Conservation (phyloP, 257 asterid genomes). For the Petunia axillaris region DNA sequence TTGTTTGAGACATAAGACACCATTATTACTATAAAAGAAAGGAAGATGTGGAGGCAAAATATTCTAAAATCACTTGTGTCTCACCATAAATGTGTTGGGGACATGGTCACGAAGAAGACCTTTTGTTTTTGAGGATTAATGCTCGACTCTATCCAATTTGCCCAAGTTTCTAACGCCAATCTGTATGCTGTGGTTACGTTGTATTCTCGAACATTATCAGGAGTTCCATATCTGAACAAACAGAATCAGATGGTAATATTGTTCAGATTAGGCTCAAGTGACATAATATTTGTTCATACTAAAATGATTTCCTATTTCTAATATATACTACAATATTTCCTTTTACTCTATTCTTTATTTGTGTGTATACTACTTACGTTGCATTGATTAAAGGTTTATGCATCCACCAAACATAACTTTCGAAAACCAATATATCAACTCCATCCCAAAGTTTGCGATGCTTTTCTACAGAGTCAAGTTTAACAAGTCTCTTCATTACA, state of each 20-base stretch:
- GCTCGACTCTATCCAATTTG: conserved; percentile 66
- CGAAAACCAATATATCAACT: conserved; percentile 73
- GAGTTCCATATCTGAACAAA: conserved; percentile 59
- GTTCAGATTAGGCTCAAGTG: too few relatives aligned
- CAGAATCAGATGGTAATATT: background rate
- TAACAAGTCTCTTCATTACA: conserved; percentile 66
- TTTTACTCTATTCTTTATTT: background rate
- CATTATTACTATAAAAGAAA: background rate
- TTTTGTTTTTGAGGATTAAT: conserved; percentile 55
- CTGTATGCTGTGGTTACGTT: conserved; percentile 75
- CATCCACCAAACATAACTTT: conserved; percentile 99
- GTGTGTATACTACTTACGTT: conserved; percentile 45
- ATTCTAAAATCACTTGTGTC: background rate
- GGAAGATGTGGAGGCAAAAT: too few relatives aligned
- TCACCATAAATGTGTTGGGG: conserved; percentile 91
- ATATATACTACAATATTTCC: background rate
- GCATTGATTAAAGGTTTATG: conserved; percentile 76
- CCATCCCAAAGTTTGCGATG: conserved; percentile 77
- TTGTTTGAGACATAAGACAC: background rate
- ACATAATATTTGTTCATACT: background rate
- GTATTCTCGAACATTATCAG: conserved; percentile 56
- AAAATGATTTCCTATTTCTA: background rate
- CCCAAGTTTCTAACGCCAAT: conserved; percentile 85
- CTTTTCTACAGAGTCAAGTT: conserved; percentile 72
- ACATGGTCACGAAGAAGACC: conserved; percentile 75